A percentile compares a stretch with the other conserved stretches of the same genome.
These are phyloP conservation scores for Paramarasmius palmivorus DNA, from an alignment of 1,284 basidiomycete species.

Conservation along the genomic window DNA sequence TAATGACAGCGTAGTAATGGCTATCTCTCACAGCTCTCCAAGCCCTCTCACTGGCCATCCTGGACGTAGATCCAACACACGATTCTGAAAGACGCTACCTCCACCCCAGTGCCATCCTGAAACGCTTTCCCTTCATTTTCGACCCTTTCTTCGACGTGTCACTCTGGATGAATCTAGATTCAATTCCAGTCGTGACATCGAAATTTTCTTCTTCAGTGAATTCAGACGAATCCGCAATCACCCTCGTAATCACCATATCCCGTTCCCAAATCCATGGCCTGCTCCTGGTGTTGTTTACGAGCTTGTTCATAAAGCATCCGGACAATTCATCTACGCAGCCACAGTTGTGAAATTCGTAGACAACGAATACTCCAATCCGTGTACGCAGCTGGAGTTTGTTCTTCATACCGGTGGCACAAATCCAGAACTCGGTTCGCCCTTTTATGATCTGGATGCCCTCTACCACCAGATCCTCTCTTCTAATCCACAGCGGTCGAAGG, in stretches of 20 bases:
- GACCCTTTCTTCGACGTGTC: not conserved
- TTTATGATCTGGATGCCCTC: constrained; percentile 10
- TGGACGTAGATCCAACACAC: no score
- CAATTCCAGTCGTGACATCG: not conserved
- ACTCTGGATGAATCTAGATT: not conserved
- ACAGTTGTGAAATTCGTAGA: constrained; percentile 13
- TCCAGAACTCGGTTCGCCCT: not conserved
- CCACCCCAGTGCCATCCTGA: no score
- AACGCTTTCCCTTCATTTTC: not conserved
- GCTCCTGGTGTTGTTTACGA: not conserved
- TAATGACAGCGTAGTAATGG: no score
- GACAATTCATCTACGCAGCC: constrained; percentile 14
- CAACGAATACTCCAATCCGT: not conserved
- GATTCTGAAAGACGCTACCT: no score
- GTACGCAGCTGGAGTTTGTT: constrained; percentile 6
- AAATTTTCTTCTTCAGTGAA: not conserved
- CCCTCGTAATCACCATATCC: not conserved
- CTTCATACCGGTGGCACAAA: not conserved
- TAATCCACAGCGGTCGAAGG: not conserved
- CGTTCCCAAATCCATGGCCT: constrained; percentile 11
- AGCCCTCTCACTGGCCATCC: no score
- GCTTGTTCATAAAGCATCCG: constrained; percentile 8
- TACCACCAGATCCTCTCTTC: constrained; percentile 10
- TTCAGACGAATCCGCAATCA: not conserved
- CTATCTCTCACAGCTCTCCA: no score